Conservation (phyloP, 208 protist genomes). For the Leishmania tarentolae region DNA sequence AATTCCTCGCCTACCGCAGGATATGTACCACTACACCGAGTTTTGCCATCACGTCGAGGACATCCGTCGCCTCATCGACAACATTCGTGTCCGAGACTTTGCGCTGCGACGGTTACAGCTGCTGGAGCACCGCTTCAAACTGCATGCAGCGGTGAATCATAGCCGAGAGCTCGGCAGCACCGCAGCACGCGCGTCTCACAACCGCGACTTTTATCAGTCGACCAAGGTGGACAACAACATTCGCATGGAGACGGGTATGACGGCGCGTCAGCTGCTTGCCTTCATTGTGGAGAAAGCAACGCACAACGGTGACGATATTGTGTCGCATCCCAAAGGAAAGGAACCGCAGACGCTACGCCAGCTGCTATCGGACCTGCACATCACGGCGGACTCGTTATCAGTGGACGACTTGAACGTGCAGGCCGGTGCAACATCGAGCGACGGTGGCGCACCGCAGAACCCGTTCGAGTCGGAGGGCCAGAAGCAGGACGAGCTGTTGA, state of each 20-base stretch:
- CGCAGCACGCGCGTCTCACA: constrained; percentile 77
- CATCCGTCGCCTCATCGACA: constrained; percentile 59
- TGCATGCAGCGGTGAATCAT: constrained; percentile 94
- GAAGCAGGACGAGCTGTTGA: constrained; percentile 91
- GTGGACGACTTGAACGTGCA: constrained; percentile 97
- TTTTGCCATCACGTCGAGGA: constrained; percentile 82
- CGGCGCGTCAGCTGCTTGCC: constrained; percentile 92
- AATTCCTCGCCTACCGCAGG: constrained; percentile 86
- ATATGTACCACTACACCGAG: constrained; percentile 86
- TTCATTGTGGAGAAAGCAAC: constrained; percentile 96
- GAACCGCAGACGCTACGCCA: constrained; percentile 88
- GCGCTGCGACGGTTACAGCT: constrained; percentile 84
- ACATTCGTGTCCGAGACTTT: constrained; percentile 84
- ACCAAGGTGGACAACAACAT: constrained; percentile 97
- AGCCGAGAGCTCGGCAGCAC: constrained; percentile 78
- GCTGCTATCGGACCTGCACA: constrained; percentile 71
- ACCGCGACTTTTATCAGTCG: constrained; percentile 95
- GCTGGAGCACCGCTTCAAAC: constrained; percentile 91
- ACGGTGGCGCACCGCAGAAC: constrained; percentile 81
- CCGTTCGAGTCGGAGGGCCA: constrained; percentile 63
- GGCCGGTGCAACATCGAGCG: constrained; percentile 77
- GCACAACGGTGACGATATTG: constrained; percentile 94
- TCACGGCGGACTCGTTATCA: constrained; percentile 85
- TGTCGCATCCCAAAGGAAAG: constrained; percentile 73
- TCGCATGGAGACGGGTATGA: constrained; percentile 95